Base-by-base conservation (phyloP, 352 stramenopile genomes). In the Pythium insidiosum region DNA sequence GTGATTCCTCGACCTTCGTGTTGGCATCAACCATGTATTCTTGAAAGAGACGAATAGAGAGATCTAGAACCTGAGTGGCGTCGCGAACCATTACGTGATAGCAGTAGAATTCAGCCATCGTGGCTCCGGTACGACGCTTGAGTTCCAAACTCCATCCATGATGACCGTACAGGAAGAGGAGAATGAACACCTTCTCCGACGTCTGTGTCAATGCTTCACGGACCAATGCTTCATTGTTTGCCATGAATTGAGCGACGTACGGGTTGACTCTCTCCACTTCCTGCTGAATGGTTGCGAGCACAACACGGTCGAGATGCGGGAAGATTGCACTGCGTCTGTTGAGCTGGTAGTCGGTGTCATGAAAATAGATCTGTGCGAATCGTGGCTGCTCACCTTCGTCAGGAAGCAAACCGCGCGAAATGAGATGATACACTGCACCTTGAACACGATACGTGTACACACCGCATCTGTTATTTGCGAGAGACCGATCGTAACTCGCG, bases 331-430 rank as follows among this genome's bases (percentile, higher is more conserved):
- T 26, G 7, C 48, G 26, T 35, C 48, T 39, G 3, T 39, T n/a
- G 9, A 48, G n/a, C 21, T 37, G 33, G 16, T 41, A 36, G 23
- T 57, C 21, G 28, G 42, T 50, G 29, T 57, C 50, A 18, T 23
- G 35, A 10, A 51, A 38, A 12, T 57, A 47, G 36, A 57, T 51
- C 24, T 57, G 37, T 2, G 50, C 50, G 18, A 57, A 50, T 6
- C 26, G 3, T 21, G 26, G 33, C 23, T 50, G 19, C 16, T 40
- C 41, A 16, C 30, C 9, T 15, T 56, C 34, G 15, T 15, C 18
- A 3, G 29, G 24, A 1, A 43, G 33, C 7, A 43, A 13, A 19
- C 28, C 38, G 2, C 7, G 12, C 7, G 38, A 38, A 4, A 55
- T 49, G 39, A 47, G 38, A 24, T 55, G 47, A 19, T 42, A 45